phyloP scores from a whole-genome alignment of 2,329 filamentous ascomycete genomes.

The Trichophaea hybrida region DNA sequence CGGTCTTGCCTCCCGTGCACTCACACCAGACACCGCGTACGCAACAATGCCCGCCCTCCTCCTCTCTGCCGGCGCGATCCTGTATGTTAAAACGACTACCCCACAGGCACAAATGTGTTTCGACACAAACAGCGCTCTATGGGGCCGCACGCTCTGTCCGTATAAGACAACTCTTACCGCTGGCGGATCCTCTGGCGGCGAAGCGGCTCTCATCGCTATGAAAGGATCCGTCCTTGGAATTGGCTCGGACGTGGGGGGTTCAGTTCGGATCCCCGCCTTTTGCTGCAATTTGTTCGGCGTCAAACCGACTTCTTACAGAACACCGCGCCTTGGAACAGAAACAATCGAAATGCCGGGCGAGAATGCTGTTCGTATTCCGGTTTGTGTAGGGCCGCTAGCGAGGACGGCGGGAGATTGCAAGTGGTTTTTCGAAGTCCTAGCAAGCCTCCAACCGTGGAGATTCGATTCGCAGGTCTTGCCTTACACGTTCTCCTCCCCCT shows the following conservation, averaged over 20 bases:
- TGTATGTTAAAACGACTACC: conserved; percentile 58
- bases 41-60: conserved; percentile 45
- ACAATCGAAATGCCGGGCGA: conserved; percentile 40
- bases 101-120: conserved; percentile 43
- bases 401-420: conserved; percentile 39
- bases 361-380: conserved; percentile 38
- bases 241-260: conserved; percentile 46
- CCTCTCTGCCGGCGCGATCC: conserved; percentile 44
- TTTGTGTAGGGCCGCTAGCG: conserved; percentile 37
- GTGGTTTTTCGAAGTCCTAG: conserved; percentile 40
- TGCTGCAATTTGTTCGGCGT: conserved; percentile 40
- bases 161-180: conserved; percentile 44
- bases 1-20: conserved; percentile 49
- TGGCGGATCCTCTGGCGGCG: conserved; percentile 52
- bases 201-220: conserved; percentile 46
- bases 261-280: conserved; percentile 35
- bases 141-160: conserved; percentile 49
- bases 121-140: conserved; percentile 46
- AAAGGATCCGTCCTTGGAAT: conserved; percentile 45
- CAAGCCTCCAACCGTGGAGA: conserved; percentile 38
- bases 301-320: conserved; percentile 35
- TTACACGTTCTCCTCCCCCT: conserved; percentile 28
- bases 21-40: conserved; percentile 43
- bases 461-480: conserved; percentile 34
- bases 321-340: conserved; percentile 34